These are phyloP conservation scores for Entophlyctis luteolus DNA, from an alignment of 192 early-diverging fungal species.

Conservation along the genomic window DNA sequence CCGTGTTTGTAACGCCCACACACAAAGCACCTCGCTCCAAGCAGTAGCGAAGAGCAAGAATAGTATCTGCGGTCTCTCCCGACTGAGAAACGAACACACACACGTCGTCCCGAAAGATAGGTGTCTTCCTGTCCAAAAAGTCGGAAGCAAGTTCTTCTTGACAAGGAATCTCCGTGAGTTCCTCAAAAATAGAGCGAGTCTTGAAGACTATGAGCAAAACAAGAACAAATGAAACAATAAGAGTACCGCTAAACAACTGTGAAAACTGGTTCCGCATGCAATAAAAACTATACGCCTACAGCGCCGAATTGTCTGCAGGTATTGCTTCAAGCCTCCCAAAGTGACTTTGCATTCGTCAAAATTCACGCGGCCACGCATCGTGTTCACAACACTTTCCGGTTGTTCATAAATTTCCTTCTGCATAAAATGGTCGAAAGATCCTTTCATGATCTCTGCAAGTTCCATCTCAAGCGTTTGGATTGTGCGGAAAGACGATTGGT, in stretches of 20 bases:
- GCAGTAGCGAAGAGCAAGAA: constrained; percentile 96
- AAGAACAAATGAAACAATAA: background rate
- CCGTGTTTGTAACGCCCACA: constrained; percentile 96
- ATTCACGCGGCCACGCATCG: constrained; percentile 99
- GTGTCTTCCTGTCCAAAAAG: constrained; percentile 91
- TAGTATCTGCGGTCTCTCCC: constrained; percentile 97
- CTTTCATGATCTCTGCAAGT: constrained; percentile 98
- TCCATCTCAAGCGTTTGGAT: constrained; percentile 99
- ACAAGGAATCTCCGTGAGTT: constrained; percentile 93
- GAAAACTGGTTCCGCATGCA: constrained; percentile 95
- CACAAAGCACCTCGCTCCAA: constrained; percentile 93
- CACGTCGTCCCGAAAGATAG: constrained; percentile 99
- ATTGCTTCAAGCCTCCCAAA: constrained; percentile 89
- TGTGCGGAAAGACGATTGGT: constrained; percentile 83
- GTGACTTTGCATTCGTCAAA: constrained; percentile 88
- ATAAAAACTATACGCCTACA: constrained; percentile 94
- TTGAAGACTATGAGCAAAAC: constrained; percentile 13
- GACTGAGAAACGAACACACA: constrained; percentile 99
- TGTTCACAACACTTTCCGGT: constrained; percentile 98
- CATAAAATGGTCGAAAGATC: constrained; percentile 98
- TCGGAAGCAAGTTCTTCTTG: constrained; percentile 87
- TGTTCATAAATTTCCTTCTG: constrained; percentile 99
- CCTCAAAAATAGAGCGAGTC: constrained; percentile 96
- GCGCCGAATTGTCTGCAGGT: constrained; percentile 87
- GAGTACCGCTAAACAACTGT: constrained; percentile 89